Percentiles rank a stretch among this genome's conserved stretches.
Evolutionary conservation across 2,329 filamentous ascomycete species (phyloP).

Genomic region (Phialocephala sp.): DNA sequence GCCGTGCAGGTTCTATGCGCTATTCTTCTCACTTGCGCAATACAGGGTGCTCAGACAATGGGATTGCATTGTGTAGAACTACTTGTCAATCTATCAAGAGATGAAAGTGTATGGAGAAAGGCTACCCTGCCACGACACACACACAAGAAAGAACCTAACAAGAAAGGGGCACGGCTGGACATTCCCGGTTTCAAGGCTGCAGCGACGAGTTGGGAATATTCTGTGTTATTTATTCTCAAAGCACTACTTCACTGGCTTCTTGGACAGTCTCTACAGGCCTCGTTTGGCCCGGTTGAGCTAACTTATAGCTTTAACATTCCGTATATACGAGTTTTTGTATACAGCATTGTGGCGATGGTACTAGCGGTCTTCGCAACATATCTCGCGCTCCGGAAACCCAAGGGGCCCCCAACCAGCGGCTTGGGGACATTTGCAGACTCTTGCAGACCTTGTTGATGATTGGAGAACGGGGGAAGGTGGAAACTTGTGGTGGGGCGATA

Average conservation of each 20-base stretch:
- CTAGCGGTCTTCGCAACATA: no score
- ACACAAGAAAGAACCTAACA: no score
- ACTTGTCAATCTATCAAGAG: conserved; percentile 8
- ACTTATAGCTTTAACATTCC: no score
- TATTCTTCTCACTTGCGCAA: no score
- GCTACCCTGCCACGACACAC: no score
- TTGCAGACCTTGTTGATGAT: conserved; percentile 18
- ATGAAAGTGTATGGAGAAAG: conserved; percentile 2
- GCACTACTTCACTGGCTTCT: background rate
- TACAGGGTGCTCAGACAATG: conserved; percentile 9
- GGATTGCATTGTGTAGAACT: conserved; percentile 2
- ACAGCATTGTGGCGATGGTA: no score
- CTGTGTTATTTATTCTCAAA: background rate
- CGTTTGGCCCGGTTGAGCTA: no score
- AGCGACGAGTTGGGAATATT: background rate
- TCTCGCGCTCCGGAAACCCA: background rate
- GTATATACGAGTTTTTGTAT: no score
- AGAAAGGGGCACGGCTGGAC: background rate
- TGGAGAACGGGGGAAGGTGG: conserved; percentile 3
- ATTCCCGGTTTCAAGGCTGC: background rate
- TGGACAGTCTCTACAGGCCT: background rate
- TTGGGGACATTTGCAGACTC: conserved; percentile 20
- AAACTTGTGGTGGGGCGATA: conserved; percentile 19
- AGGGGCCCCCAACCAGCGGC: conserved; percentile 18
- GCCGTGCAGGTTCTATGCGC: no score